Conservation (phyloP, 2,329 filamentous ascomycete species). For the Colletotrichum sp. region DNA sequence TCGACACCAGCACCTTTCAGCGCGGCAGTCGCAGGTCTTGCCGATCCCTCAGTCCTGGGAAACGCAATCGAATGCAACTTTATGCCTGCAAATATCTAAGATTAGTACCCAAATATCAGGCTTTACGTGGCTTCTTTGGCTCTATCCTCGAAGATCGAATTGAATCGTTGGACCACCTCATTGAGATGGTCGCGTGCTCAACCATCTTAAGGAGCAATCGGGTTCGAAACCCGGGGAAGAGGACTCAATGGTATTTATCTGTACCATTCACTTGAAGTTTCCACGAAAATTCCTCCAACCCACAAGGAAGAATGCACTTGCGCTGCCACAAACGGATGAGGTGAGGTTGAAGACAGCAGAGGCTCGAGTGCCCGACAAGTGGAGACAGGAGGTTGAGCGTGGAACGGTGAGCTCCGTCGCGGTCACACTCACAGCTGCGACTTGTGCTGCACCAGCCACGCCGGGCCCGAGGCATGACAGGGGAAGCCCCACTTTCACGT, state of each 20-base stretch:
- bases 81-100: no score
- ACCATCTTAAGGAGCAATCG: neutral
- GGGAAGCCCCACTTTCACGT: neutral
- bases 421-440: neutral
- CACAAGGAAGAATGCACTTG: neutral
- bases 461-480: neutral
- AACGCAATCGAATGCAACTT: neutral
- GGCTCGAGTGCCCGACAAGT: neutral
- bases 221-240: neutral
- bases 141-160: neutral
- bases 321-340: neutral
- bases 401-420: constrained; percentile 2
- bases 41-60: neutral
- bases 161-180: neutral
- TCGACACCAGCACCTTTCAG: neutral
- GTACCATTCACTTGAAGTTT: neutral
- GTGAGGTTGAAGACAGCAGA: neutral
- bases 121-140: neutral
- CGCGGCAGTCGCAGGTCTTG: neutral
- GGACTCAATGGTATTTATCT: neutral
- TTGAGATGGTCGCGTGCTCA: neutral
- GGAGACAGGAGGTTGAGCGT: constrained; percentile 5
- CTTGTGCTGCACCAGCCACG: constrained; percentile 13
- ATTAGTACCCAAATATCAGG: neutral
- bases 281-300: neutral